phyloP scores from a whole-genome alignment of 2,329 filamentous ascomycete species.

The Fusarium phyllophilum region DNA sequence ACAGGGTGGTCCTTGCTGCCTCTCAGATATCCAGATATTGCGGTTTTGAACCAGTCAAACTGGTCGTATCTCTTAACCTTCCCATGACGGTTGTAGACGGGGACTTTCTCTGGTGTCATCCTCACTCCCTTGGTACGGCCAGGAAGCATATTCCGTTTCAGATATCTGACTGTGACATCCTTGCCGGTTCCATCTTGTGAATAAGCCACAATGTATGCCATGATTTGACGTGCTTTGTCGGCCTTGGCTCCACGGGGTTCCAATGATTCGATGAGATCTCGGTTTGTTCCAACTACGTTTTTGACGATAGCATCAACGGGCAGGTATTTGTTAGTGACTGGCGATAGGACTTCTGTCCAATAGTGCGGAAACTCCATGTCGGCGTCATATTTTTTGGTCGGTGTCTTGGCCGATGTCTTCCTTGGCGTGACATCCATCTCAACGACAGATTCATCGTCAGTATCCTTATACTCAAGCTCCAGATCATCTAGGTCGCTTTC shows the following conservation, averaged over 20 bases:
- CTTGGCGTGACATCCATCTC: conserved; percentile 60
- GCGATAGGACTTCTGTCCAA: conserved; percentile 91
- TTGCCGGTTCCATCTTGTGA: conserved; percentile 89
- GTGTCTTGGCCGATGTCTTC: conserved; percentile 51
- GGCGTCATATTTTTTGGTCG: conserved; percentile 69
- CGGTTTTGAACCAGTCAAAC: conserved; percentile 88
- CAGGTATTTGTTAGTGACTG: conserved; percentile 80
- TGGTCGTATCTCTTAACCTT: conserved; percentile 81
- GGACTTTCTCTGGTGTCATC: conserved; percentile 81
- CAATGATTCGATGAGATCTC: conserved; percentile 77
- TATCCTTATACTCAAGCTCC: conserved; percentile 55
- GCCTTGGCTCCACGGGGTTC: conserved; percentile 86
- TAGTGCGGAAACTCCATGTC: conserved; percentile 89
- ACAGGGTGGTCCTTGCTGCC: conserved; percentile 60
- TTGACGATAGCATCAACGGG: conserved; percentile 81
- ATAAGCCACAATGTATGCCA: conserved; percentile 88
- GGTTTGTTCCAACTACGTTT: conserved; percentile 73
- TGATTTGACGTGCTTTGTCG: conserved; percentile 87
- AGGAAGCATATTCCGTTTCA: conserved; percentile 83
- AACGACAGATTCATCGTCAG: conserved; percentile 68
- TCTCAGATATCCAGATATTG: conserved; percentile 77
- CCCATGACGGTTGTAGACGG: conserved; percentile 79
- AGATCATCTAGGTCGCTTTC: conserved; percentile 59
- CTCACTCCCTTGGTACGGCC: conserved; percentile 90
- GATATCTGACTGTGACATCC: conserved; percentile 91